Conservation (phyloP, 257 asterid species). For the Vinca minor region DNA sequence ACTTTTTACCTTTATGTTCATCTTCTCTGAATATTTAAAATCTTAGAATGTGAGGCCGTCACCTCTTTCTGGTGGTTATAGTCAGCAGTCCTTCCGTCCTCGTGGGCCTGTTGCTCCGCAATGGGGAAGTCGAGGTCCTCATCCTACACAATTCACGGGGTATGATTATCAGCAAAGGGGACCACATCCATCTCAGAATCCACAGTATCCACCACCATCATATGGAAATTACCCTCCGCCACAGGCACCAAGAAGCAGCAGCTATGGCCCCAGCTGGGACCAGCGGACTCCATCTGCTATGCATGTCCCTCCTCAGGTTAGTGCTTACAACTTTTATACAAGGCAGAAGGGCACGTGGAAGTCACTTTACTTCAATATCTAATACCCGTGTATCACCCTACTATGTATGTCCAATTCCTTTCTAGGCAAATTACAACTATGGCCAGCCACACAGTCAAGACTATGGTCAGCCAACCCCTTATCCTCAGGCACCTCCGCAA, state of each 20-base stretch:
- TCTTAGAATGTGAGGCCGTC: constrained; percentile 61
- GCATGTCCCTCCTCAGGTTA: constrained; percentile 81
- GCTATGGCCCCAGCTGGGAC: constrained; percentile 84
- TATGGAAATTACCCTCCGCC: constrained; percentile 82
- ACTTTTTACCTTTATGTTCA: not conserved
- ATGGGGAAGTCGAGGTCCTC: constrained; percentile 84
- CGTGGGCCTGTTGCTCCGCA: constrained; percentile 71
- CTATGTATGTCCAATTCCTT: constrained; percentile 6
- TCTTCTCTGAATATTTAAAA: constrained; percentile 9
- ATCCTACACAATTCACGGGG: constrained; percentile 51
- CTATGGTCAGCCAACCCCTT: constrained; percentile 53
- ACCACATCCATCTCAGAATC: constrained; percentile 56
- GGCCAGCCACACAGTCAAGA: constrained; percentile 77
- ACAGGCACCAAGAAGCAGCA: constrained; percentile 63
- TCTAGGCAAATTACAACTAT: constrained; percentile 67
- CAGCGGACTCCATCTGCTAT: constrained; percentile 71
- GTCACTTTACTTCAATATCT: not conserved
- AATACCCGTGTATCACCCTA: constrained; percentile 7
- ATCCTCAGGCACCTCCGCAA: constrained; percentile 55
- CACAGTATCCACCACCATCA: constrained; percentile 58
- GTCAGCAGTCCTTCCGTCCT: constrained; percentile 71
- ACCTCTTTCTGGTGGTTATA: constrained; percentile 61
- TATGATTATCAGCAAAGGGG: constrained; percentile 80
- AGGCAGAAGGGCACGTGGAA: not conserved
- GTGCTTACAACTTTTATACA: constrained; percentile 13